Evolutionary conservation across 2,329 filamentous ascomycete species (phyloP), one percentile per base, ranked within the genome.

Genomic region (Curvularia eragrostidis): DNA sequence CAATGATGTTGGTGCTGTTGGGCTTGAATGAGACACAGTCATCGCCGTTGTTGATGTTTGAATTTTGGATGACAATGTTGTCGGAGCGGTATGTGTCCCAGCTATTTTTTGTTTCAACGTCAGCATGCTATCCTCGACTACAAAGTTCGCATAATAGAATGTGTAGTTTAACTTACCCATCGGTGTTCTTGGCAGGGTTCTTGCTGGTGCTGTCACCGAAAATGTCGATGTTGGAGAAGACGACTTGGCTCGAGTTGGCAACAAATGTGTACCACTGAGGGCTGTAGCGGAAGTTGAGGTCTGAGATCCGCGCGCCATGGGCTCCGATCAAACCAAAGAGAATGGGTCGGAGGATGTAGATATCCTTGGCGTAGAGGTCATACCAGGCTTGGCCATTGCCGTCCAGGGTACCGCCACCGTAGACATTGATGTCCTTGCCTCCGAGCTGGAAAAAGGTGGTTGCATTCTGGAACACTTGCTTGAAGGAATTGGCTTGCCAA

Each of bases 21-120:
- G 88, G 88, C 75, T 91, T 91, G 82, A 91, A 91, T 0, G 87
- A 87, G 12, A 91, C 86, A 59, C 89, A 91, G 70, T 91, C 86
- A 69, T 90, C 88, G 34, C 85, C 86, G 64, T 89, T 89, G 71
- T 85, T 80, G 62, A 87, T 83, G 24, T 83, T 74, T 0, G 85
- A 89, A 70, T 90, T 85, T 67, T 90, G 87, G 34, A 91, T 89
- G 0, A 88, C 83, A 34, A 91, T 81, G 48, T 84, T 83, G 23
- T 81, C 77, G 12, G 83, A 85, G 7, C 87, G 84, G 68, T 89
- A 88, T 1, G 84, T 88, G 62, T 88, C 85, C 84, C 84, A 83
- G 13, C 67, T 62, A 13, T 28, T 46, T 6, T 13, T 26, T n/a
- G n/a, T n/a, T n/a, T n/a, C 23, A 39, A 34, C 5, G 24, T 26